Conservation (phyloP, 257 asterid species). For the Galeopsis tetrahit region DNA sequence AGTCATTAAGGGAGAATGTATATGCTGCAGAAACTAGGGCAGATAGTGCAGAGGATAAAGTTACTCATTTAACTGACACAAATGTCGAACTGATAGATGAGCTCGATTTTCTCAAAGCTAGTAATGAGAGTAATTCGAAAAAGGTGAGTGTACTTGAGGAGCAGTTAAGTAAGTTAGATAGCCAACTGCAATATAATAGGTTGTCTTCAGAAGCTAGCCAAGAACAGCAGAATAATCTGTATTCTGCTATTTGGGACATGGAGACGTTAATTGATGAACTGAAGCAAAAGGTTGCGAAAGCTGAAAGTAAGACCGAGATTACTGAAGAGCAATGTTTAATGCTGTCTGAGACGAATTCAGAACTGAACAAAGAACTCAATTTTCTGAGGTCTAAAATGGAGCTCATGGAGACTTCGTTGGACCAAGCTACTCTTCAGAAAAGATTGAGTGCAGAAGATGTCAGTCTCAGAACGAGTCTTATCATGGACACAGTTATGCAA, state of each 20-base stretch:
- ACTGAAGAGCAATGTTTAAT: constrained; percentile 62
- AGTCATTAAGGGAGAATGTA: constrained; percentile 32
- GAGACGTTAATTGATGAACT: constrained; percentile 89
- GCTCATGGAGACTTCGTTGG: constrained; percentile 53
- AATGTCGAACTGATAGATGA: constrained; percentile 82
- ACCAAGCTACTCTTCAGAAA: constrained; percentile 57
- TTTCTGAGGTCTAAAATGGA: constrained; percentile 53
- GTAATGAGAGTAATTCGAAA: constrained; percentile 57
- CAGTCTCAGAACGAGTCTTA: constrained; percentile 51
- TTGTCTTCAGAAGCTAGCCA: constrained; percentile 84
- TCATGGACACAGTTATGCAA: constrained; percentile 76
- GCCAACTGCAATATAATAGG: constrained; percentile 68
- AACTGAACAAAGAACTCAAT: constrained; percentile 62
- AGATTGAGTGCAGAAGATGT: constrained; percentile 64
- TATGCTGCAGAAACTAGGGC: constrained; percentile 36
- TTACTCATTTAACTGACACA: constrained; percentile 63
- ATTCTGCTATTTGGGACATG: constrained; percentile 97
- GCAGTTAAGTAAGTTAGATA: constrained; percentile 66
- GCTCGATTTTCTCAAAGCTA: constrained; percentile 69
- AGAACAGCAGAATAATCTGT: constrained; percentile 87
- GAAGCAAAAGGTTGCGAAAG: constrained; percentile 69
- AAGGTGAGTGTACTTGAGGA: constrained; percentile 68
- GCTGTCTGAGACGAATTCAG: constrained; percentile 66
- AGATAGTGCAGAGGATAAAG: constrained; percentile 38
- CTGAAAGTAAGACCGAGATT: constrained; percentile 65